Evolutionary conservation across 2,329 filamentous ascomycete genomes (phyloP).

Genomic region (Alternaria consortialis): DNA sequence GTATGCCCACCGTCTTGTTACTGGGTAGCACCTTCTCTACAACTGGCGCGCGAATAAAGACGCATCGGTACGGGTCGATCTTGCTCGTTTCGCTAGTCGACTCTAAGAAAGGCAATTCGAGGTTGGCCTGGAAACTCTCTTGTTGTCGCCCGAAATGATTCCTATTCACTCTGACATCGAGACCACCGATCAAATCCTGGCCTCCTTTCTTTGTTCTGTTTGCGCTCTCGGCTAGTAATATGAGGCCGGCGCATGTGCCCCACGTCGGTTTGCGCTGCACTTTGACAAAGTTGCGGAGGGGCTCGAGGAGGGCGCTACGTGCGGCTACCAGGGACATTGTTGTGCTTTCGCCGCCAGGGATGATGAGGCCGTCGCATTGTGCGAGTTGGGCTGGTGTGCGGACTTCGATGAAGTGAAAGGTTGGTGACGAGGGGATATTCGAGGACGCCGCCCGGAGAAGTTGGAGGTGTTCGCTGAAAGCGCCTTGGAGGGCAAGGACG

Average conservation of each 20-base stretch:
- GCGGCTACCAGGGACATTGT: constrained; percentile 89
- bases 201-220: constrained; percentile 90
- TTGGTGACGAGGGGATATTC: constrained; percentile 49
- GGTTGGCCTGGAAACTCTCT: constrained; percentile 83
- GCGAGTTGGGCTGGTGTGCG: constrained; percentile 76
- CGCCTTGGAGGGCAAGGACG: constrained; percentile 84
- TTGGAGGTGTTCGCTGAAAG: constrained; percentile 86
- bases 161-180: constrained; percentile 88
- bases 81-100: constrained; percentile 37
- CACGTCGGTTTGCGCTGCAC: constrained; percentile 82
- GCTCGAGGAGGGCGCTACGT: constrained; percentile 81
- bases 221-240: constrained; percentile 86
- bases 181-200: constrained; percentile 90
- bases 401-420: constrained; percentile 74
- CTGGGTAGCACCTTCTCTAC: constrained; percentile 80
- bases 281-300: constrained; percentile 90
- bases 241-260: constrained; percentile 96
- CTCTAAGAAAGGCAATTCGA: constrained; percentile 76
- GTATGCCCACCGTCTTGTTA: constrained; percentile 55
- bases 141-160: constrained; percentile 96
- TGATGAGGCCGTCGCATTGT: constrained; percentile 81
- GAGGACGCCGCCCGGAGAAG: constrained; percentile 74
- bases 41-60: constrained; percentile 94
- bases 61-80: constrained; percentile 72
- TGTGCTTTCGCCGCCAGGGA: constrained; percentile 95